A percentile compares a stretch with the other conserved stretches of the same genome.
phyloP scores from a whole-genome alignment of 257 asterid genomes.

The Solanum paucissectum region DNA sequence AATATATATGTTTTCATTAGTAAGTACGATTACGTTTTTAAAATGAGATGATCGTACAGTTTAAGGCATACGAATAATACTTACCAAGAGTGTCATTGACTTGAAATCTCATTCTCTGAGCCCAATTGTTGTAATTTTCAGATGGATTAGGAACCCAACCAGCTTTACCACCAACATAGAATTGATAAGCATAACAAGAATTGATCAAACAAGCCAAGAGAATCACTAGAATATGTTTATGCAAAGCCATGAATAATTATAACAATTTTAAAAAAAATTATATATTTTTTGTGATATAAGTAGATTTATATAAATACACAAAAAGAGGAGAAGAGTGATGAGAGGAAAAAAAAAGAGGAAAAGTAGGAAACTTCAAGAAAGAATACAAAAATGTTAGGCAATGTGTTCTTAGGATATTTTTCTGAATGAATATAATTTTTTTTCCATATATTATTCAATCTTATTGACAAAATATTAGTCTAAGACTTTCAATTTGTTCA shows the following conservation, averaged over 20 bases:
- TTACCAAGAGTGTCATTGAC: constrained; percentile 67
- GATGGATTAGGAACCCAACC: constrained; percentile 59
- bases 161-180: constrained; percentile 43
- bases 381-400: background rate
- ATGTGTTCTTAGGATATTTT: background rate
- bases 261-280: background rate
- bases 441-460: background rate
- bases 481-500: background rate
- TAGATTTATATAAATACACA: background rate
- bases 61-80: background rate
- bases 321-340: background rate
- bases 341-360: background rate
- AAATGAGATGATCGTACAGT: background rate
- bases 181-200: constrained; percentile 22
- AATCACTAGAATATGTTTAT: background rate
- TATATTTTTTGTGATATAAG: background rate
- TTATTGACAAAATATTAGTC: background rate
- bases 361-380: background rate
- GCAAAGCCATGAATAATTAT: background rate
- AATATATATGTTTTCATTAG: background rate
- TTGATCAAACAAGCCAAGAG: constrained; percentile 7
- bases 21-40: background rate
- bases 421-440: background rate
- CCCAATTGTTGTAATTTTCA: constrained; percentile 54
- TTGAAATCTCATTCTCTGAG: constrained; percentile 51